A percentile compares a stretch with the other conserved stretches of the same genome.
Evolutionary conservation across 164 flowering plant species (phyloP).

Genomic region (Cinnamomum micranthum): DNA sequence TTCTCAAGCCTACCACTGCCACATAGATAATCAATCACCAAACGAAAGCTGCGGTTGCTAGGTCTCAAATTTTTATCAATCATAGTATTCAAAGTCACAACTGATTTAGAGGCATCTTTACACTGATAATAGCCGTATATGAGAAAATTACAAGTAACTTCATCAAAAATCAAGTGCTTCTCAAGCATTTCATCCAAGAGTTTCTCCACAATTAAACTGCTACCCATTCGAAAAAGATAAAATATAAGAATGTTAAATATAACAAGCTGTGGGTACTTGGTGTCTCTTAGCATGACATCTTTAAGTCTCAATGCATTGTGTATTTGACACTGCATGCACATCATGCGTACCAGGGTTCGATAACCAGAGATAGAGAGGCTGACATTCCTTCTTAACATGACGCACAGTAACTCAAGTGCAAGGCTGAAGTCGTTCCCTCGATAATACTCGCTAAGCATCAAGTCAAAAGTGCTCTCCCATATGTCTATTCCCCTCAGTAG

Average conservation of each 20-base stretch:
- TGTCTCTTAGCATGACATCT: constrained; percentile 39
- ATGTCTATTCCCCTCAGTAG: constrained; percentile 31
- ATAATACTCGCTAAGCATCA: constrained; percentile 46
- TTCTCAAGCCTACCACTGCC: constrained; percentile 33
- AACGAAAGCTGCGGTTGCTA: constrained; percentile 53
- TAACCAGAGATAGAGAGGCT: constrained; percentile 48
- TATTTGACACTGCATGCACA: constrained; percentile 42
- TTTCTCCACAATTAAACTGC: constrained; percentile 20
- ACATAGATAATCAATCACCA: constrained; percentile 36
- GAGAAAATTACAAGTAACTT: constrained; percentile 62
- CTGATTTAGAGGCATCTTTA: constrained; percentile 38
- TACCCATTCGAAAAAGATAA: constrained; percentile 36
- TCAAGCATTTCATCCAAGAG: constrained; percentile 43
- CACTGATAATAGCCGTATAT: constrained; percentile 44
- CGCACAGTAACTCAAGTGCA: constrained; percentile 43
- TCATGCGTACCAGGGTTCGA: constrained; percentile 35
- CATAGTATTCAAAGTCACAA: constrained; percentile 51
- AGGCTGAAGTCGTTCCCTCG: constrained; percentile 29
- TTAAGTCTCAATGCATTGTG: constrained; percentile 42
- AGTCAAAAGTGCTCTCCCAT: constrained; percentile 31
- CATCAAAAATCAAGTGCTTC: constrained; percentile 40
- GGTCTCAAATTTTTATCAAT: constrained; percentile 52
- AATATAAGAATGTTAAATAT: constrained; percentile 61
- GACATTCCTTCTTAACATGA: constrained; percentile 46
- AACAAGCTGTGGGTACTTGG: constrained; percentile 15